These are phyloP conservation scores for Bombardia bombarda DNA, from an alignment of 495 filamentous ascomycete species.

Conservation along the genomic window DNA sequence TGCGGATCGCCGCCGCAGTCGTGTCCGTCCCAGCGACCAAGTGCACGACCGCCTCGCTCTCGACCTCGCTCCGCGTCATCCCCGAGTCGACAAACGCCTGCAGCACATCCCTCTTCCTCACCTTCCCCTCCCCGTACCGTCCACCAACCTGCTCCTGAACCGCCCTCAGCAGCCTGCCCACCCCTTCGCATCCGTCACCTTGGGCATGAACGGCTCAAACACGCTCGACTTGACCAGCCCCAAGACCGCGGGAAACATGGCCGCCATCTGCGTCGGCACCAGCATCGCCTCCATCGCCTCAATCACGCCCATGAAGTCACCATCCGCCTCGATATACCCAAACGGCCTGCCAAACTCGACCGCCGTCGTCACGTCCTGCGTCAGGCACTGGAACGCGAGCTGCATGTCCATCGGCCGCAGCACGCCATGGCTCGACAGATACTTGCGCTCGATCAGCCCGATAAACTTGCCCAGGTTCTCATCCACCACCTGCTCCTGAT, in stretches of 20 bases:
- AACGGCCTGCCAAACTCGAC: constrained; percentile 32
- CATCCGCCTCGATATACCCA: constrained; percentile 29
- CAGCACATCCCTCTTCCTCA: constrained; percentile 5
- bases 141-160: constrained; percentile 4
- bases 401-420: constrained; percentile 27
- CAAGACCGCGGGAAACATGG: neutral
- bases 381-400: constrained; percentile 25
- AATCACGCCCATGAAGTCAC: constrained; percentile 24
- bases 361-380: constrained; percentile 31
- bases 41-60: constrained; percentile 11
- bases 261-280: neutral
- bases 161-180: constrained; percentile 4
- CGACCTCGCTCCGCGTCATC: constrained; percentile 8
- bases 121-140: constrained; percentile 6
- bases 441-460: constrained; percentile 10
- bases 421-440: constrained; percentile 2
- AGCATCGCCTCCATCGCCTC: constrained; percentile 6
- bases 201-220: constrained; percentile 3
- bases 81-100: constrained; percentile 10
- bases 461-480: constrained; percentile 9
- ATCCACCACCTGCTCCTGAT: constrained; percentile 5
- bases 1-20: constrained; percentile 43
- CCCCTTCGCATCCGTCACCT: neutral
- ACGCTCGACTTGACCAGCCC: neutral
- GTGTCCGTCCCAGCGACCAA: constrained; percentile 48